Conservation (phyloP, 139 green algal species). For the Chlamydomonas schloesseri region DNA sequence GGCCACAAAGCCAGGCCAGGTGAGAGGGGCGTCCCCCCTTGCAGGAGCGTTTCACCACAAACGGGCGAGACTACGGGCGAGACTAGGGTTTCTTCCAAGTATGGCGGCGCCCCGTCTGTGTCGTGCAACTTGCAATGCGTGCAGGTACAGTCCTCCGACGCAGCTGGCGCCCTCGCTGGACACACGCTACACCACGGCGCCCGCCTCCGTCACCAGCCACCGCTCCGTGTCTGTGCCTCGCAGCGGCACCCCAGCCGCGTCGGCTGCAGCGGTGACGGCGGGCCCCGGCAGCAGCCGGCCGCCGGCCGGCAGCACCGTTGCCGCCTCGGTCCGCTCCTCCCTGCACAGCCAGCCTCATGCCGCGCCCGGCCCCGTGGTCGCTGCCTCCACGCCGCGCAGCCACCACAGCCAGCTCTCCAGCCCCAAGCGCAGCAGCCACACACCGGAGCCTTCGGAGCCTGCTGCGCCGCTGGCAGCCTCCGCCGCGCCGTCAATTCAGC, state of each 20-base stretch:
- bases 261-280: too few species aligned
- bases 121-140: too few species aligned
- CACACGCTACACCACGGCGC: not conserved
- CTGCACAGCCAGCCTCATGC: not conserved
- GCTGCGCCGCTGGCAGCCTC: not conserved
- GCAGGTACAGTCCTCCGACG: not conserved
- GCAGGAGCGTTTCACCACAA: too few species aligned
- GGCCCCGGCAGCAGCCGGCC: too few species aligned
- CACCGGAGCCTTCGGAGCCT: not conserved
- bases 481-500: not conserved
- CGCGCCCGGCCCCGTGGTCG: too few species aligned
- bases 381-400: not conserved
- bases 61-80: too few species aligned
- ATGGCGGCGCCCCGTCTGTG: too few species aligned
- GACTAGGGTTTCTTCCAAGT: too few species aligned
- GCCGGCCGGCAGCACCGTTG: not conserved
- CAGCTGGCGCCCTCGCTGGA: not conserved
- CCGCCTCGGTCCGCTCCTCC: not conserved
- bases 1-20: not conserved
- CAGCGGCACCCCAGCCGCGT: not conserved
- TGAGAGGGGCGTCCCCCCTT: too few species aligned
- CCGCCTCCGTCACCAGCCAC: not conserved
- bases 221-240: not conserved
- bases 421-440: not conserved
- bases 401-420: not conserved